A percentile compares a stretch with the other conserved stretches of the same genome.
phyloP scores from a whole-genome alignment of 139 green algal species.

The Chlamydomonas eustigma region DNA sequence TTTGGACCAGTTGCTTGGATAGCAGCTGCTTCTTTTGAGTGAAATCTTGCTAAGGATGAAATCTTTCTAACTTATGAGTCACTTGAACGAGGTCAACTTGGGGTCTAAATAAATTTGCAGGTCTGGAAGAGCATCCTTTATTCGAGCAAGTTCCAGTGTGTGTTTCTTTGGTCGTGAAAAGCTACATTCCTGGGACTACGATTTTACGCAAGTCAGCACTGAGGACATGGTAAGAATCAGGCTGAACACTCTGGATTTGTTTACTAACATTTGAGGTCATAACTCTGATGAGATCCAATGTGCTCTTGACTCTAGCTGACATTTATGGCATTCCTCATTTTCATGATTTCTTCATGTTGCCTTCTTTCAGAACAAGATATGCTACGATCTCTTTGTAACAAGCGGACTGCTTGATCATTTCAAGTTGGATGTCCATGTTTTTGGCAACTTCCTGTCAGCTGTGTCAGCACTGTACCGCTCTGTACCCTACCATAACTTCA shows the following conservation, averaged over 20 bases:
- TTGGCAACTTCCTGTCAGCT: constrained; percentile 53
- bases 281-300: no score
- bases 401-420: constrained; percentile 41
- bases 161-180: neutral
- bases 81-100: no score
- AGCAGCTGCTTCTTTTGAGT: no score
- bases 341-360: no score
- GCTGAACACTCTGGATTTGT: no score
- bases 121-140: neutral
- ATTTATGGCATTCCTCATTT: no score
- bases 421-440: constrained; percentile 27
- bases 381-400: constrained; percentile 56
- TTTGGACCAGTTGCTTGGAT: no score
- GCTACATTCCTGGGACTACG: neutral
- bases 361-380: constrained; percentile 33
- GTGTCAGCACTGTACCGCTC: constrained; percentile 56
- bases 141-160: neutral
- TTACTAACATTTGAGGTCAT: no score
- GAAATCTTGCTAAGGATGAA: no score
- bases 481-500: constrained; percentile 73
- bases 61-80: no score
- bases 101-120: no score
- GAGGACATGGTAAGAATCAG: constrained; percentile 4
- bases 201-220: neutral
- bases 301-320: no score